Conservation (phyloP, 352 stramenopile species). For the Plasmopara viticola region DNA sequence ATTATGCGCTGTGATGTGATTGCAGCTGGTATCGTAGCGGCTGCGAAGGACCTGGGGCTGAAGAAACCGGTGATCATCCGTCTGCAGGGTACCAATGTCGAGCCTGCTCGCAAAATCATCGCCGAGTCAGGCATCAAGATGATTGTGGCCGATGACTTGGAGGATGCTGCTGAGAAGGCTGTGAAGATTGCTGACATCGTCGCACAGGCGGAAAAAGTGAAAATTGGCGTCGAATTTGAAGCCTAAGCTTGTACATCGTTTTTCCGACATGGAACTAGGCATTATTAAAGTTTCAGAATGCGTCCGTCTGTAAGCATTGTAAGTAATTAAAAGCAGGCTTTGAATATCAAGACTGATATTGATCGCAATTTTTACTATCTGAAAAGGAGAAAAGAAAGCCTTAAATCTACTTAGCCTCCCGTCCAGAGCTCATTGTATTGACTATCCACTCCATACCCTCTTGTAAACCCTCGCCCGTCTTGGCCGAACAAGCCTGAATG, state of each 20-base stretch:
- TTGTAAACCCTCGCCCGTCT: too few relatives aligned
- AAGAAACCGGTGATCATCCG: conserved; percentile 98
- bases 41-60: conserved; percentile 93
- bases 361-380: too few relatives aligned
- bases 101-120: conserved; percentile 92
- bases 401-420: too few relatives aligned
- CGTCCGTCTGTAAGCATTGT: conserved; percentile 14
- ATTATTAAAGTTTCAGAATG: conserved; percentile 28
- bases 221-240: conserved; percentile 71
- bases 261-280: background rate
- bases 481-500: too few relatives aligned
- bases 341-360: background rate
- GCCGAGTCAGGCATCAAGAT: conserved; percentile 91
- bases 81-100: conserved; percentile 97
- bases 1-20: conserved; percentile 99
- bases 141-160: conserved; percentile 92
- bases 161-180: conserved; percentile 93
- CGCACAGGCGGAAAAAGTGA: conserved; percentile 57
- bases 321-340: too few relatives aligned
- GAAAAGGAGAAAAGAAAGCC: too few relatives aligned
- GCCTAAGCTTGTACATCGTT: conserved; percentile 21
- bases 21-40: conserved; percentile 93
- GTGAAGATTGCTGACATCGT: conserved; percentile 88
- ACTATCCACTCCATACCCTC: too few relatives aligned
- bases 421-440: too few relatives aligned